phyloP scores from a whole-genome alignment of 2,329 filamentous ascomycete genomes.

The Fusarium buxicola region DNA sequence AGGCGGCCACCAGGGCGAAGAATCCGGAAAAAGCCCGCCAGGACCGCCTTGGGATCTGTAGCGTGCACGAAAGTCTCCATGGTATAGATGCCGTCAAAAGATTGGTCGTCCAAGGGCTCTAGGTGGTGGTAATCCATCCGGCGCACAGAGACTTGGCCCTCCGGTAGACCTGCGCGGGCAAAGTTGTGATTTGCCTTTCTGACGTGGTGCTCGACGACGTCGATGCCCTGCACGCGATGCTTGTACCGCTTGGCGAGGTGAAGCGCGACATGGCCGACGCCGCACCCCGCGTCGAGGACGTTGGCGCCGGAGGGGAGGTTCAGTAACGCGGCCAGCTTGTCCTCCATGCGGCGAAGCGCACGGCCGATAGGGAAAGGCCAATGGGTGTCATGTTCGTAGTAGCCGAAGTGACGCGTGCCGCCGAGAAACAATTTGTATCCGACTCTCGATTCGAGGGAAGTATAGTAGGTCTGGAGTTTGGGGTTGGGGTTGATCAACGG shows the following conservation, averaged over 20 bases:
- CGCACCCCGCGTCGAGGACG: constrained; percentile 64
- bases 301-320: constrained; percentile 52
- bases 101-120: constrained; percentile 50
- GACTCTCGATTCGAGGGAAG: constrained; percentile 57
- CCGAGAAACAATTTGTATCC: constrained; percentile 58
- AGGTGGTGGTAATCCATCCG: constrained; percentile 65
- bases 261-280: constrained; percentile 61
- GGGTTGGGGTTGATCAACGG: constrained; percentile 55
- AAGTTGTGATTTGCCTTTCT: constrained; percentile 57
- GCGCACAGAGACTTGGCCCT: constrained; percentile 51
- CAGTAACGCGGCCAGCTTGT: constrained; percentile 56
- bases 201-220: constrained; percentile 61
- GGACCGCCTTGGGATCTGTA: constrained; percentile 57
- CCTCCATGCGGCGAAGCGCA: constrained; percentile 62
- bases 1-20: constrained; percentile 60
- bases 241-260: constrained; percentile 56
- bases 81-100: constrained; percentile 64
- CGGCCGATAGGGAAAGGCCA: constrained; percentile 61
- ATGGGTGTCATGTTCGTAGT: constrained; percentile 56
- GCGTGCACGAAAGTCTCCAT: constrained; percentile 69
- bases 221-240: constrained; percentile 58
- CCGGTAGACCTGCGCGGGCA: constrained; percentile 46
- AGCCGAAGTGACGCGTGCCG: constrained; percentile 63
- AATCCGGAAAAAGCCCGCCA: constrained; percentile 60
- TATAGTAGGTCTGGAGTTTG: constrained; percentile 58